phyloP scores from a whole-genome alignment of 495 filamentous ascomycete species.

The Hapsidospora chrysogenum region DNA sequence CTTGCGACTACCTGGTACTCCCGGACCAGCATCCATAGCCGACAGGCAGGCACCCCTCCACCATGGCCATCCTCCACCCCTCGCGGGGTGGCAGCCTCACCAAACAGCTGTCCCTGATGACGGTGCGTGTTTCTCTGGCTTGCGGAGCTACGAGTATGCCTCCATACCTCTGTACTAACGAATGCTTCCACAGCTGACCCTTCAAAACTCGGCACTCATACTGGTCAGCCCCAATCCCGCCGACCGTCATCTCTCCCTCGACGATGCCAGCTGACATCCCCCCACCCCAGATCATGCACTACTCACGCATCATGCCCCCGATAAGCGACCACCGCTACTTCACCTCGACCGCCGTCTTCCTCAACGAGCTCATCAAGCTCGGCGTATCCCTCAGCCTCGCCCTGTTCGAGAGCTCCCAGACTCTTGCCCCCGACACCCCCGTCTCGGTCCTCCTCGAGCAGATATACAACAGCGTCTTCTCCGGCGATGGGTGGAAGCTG shows the following conservation, averaged over 20 bases:
- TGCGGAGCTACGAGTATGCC: too few species aligned
- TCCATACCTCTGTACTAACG: too few species aligned
- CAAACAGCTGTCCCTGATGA: too few species aligned
- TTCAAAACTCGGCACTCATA: constrained; percentile 68
- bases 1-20: too few species aligned
- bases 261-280: constrained; percentile 17
- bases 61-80: too few species aligned
- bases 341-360: constrained; percentile 83
- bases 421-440: constrained; percentile 56
- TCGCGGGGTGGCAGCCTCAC: too few species aligned
- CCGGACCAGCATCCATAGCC: too few species aligned
- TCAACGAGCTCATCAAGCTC: constrained; percentile 88
- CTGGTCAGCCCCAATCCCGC: constrained; percentile 30
- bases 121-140: too few species aligned
- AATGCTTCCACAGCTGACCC: too few species aligned
- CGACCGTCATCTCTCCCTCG: not conserved
- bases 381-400: constrained; percentile 71
- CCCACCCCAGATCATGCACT: constrained; percentile 89
- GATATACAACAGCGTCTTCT: constrained; percentile 67
- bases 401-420: constrained; percentile 68
- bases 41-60: too few species aligned
- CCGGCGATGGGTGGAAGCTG: constrained; percentile 91
- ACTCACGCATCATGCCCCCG: constrained; percentile 80
- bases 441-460: constrained; percentile 64
- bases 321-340: constrained; percentile 73